Conservation (phyloP, 2,329 filamentous ascomycete genomes). For the Ophiocordyceps camponoti-rufipedis region DNA sequence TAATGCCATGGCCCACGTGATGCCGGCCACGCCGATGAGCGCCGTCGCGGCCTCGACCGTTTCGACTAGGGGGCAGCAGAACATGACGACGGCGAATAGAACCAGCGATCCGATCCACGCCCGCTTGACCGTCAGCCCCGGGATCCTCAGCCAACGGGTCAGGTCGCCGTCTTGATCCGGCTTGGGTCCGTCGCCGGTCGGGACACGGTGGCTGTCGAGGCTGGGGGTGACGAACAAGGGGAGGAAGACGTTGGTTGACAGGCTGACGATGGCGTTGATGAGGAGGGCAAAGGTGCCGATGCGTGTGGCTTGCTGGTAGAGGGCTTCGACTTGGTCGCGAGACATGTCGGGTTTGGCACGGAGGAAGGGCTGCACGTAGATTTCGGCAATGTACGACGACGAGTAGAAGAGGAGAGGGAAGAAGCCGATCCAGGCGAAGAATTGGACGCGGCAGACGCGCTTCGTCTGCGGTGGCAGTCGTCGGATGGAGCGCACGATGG, state of each 20-base stretch:
- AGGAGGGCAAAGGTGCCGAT: constrained; percentile 80
- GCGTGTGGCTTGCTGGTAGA: constrained; percentile 74
- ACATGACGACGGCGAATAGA: constrained; percentile 70
- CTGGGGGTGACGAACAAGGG: constrained; percentile 75
- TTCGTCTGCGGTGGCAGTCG: constrained; percentile 66
- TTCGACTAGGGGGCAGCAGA: constrained; percentile 61
- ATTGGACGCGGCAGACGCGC: constrained; percentile 65
- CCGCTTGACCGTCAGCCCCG: constrained; percentile 68
- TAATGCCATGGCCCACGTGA: constrained; percentile 82
- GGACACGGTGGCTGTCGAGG: constrained; percentile 34
- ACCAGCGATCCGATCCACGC: constrained; percentile 75
- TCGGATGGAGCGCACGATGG: constrained; percentile 58
- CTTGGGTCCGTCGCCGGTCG: constrained; percentile 4
- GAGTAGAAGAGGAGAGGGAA: constrained; percentile 94
- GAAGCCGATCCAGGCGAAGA: constrained; percentile 87
- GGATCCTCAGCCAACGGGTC: constrained; percentile 42
- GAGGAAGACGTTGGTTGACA: constrained; percentile 63
- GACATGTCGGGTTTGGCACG: constrained; percentile 61
- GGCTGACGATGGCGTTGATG: constrained; percentile 71
- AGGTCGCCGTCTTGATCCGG: background rate
- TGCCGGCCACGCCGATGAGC: constrained; percentile 64
- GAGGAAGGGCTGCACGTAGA: constrained; percentile 75
- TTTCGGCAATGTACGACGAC: constrained; percentile 82
- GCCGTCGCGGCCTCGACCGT: constrained; percentile 54
- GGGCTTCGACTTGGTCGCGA: constrained; percentile 52